Evolutionary conservation across 352 stramenopile species (phyloP), one percentile per base, ranked within the genome.

Genomic region (Globisporangium nagaii): DNA sequence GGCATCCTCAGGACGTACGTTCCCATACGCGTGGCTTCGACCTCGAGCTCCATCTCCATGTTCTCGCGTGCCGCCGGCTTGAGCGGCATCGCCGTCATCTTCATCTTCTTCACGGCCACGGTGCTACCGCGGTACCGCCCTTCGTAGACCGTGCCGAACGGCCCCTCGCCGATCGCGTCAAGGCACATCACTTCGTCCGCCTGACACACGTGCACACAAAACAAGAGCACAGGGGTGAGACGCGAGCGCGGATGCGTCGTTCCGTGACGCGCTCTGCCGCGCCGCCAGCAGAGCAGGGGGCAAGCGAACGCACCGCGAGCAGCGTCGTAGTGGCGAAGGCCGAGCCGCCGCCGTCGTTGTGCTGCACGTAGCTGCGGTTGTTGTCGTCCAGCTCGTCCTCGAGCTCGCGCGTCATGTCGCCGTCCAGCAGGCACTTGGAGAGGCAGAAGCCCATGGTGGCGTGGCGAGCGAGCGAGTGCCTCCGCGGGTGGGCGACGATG

Each of bases 71-170:
- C 75, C 19, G 71, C 66, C 2, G 72, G 65, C 46, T 90, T 89
- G 25, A 66, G 56, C 32, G 75, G 72, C 20, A 83, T 36, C 31
- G 71, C 66, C 20, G 86, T 70, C 79, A 95, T 91, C 47, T 80
- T 79, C 76, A 95, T 88, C 53, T 92, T 90, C 68, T 95, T 95
- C 35, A 93, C 84, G 19, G 84, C 84, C 36, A 95, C 84, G 2
- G 85, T 75, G 56, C 77, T 90, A 39, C 84, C 84, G 44, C 84
- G 80, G 56, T 95, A 95, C 64, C 80, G 84, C 45, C 82, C 84
- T 58, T 94, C 91, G 66, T 88, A 91, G 58, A 93, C 86, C 27
- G 88, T 74, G 19, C 84, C 82, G 12, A 77, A 90, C 9, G 84
- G 78, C 3, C 84, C 84, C 62, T 93, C 74, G 17, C 84, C 84